Evolutionary conservation across 345 rosid species (phyloP), one percentile per base, ranked within the genome.

Genomic region (Pistacia atlantica): DNA sequence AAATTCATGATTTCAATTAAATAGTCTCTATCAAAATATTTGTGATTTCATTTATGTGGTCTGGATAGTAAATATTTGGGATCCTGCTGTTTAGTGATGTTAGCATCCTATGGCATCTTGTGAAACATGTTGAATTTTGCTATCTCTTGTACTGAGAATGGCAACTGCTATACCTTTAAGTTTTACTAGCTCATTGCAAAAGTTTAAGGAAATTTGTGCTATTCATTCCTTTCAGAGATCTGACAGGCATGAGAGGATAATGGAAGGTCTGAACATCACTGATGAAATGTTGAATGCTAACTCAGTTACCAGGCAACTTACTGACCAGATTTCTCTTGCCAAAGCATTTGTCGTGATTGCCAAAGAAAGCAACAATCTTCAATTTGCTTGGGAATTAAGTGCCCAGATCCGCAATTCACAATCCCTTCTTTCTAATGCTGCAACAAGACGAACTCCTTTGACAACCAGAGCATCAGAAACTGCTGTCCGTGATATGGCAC

Each of bases 381-480:
- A 94, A 84, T 91, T 92, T 83, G 98, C 98, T 18, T 94, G 98
- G 98, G 98, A 92, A 69, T 79, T 94, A 75, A 92, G 98, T 78
- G 97, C 98, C 45, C 98, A 94, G 83, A 94, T 94, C 78, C 97
- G 97, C 58, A 91, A 87, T 76, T 92, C 93, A 2, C 98, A 92
- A 85, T 72, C 83, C 78, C 92, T 94, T 48, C 87, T 94, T 61
- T 94, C 98, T 1, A 86, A 60, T 78, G 93, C 93, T 68, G 97
- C 98, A 58, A 86, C 88, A 64, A 86, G 97, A 76, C 88, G 97
- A 67, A 78, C 74, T 60, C 92, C 98, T 42, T 82, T 94, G 72
- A 89, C 95, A 9, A 75, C 83, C 9, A 72, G 86, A 49, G 98
- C 91, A 82, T 87, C 97, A 14, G 98, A 90, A 67, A 75, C 92